Conservation (phyloP, 2,329 filamentous ascomycete species). For the Phyllosticta capitalensis region DNA sequence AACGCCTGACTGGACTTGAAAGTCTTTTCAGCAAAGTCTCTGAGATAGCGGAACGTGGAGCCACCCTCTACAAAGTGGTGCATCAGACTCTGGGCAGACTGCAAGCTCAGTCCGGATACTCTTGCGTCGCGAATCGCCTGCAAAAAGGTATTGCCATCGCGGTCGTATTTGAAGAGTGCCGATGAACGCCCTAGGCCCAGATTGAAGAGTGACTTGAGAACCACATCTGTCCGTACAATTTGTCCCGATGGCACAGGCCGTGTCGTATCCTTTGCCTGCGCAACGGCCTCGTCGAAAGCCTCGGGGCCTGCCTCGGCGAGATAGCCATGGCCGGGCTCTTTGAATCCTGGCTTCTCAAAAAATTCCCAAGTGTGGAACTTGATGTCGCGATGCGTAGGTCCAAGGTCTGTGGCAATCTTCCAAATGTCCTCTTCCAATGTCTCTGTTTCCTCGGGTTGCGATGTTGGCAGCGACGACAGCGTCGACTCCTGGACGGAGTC, state of each 20-base stretch:
- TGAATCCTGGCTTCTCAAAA: conserved; percentile 42
- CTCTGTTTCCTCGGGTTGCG: conserved; percentile 14
- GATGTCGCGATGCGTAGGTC: conserved; percentile 21
- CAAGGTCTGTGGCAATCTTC: conserved; percentile 26
- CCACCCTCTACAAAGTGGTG: conserved; percentile 34
- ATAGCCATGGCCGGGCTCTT: conserved; percentile 41
- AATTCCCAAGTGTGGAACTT: conserved; percentile 59
- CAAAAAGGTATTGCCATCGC: conserved; percentile 43
- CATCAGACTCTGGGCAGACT: conserved; percentile 43
- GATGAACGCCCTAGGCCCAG: conserved; percentile 64
- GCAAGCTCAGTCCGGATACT: conserved; percentile 42
- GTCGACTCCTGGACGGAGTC: conserved; percentile 23
- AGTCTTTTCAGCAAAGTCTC: conserved; percentile 28
- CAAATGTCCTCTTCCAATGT: conserved; percentile 30
- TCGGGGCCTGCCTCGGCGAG: conserved; percentile 59
- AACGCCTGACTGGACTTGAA: conserved; percentile 26
- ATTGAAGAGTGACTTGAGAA: conserved; percentile 48
- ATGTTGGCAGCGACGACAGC: conserved; percentile 17
- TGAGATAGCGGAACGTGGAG: conserved; percentile 25
- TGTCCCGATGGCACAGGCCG: conserved; percentile 20
- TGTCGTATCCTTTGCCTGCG: conserved; percentile 15
- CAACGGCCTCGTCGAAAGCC: conserved; percentile 55
- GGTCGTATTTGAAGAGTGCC: conserved; percentile 56
- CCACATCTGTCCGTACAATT: conserved; percentile 28
- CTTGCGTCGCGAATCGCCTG: conserved; percentile 35